A percentile compares a stretch with the other conserved stretches of the same genome.
Evolutionary conservation across 2,329 filamentous ascomycete species (phyloP).

Genomic region (Cercospora citrullina): DNA sequence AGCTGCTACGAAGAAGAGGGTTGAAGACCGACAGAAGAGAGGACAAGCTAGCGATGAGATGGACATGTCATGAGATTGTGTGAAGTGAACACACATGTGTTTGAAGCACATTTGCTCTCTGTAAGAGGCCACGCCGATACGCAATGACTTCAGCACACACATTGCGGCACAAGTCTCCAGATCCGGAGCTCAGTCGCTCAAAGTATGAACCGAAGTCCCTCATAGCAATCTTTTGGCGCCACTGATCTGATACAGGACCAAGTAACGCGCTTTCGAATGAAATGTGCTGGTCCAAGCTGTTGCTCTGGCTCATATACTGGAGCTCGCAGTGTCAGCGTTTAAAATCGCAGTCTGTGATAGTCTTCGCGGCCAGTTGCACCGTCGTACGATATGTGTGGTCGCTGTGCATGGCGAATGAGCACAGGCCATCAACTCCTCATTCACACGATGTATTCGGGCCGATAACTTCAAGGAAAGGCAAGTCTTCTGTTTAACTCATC

Average conservation of each 20-base stretch:
- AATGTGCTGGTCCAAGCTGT: too few species aligned
- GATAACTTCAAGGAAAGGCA: not conserved
- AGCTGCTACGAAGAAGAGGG: slow-evolving; percentile 54
- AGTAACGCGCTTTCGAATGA: not conserved
- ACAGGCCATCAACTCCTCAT: not conserved
- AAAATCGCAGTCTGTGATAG: not conserved
- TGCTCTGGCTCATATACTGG: not conserved
- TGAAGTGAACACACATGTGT: not conserved
- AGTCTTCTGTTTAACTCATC: not conserved
- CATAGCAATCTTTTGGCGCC: not conserved
- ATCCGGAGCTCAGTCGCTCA: not conserved
- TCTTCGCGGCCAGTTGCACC: not conserved
- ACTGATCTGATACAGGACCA: not conserved
- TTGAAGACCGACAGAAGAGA: slow-evolving; percentile 48
- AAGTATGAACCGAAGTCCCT: not conserved
- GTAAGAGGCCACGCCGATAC: not conserved
- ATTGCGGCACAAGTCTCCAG: not conserved
- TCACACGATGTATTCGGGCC: not conserved
- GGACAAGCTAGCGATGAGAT: slow-evolving; percentile 43
- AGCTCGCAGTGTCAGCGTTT: not conserved
- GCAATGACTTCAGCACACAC: not conserved
- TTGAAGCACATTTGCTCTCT: not conserved
- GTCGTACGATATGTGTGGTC: not conserved
- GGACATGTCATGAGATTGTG: slow-evolving; percentile 36
- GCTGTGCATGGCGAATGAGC: not conserved